Conservation (phyloP, 768 basidiomycete species). For the Lentinula lateritia region DNA sequence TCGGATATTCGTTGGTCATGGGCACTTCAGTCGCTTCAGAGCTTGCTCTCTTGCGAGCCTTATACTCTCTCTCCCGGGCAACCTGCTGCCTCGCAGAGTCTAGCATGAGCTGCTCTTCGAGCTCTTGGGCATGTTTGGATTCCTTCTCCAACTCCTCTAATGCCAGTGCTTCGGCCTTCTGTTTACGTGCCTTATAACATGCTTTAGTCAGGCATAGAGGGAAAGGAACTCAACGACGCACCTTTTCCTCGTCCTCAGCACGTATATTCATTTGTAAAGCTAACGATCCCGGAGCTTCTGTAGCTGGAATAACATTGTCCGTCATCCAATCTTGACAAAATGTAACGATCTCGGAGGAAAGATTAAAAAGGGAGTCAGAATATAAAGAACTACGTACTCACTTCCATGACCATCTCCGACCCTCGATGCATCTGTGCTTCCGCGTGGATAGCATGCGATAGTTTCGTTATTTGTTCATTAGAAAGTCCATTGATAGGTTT, state of each 20-base stretch:
- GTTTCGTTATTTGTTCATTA: conserved; percentile 47
- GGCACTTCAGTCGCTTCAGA: conserved; percentile 71
- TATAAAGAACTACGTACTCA: conserved; percentile 21
- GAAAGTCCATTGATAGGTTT: conserved; percentile 58
- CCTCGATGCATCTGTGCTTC: conserved; percentile 66
- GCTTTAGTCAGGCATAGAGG: background rate
- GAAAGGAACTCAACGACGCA: conserved; percentile 16
- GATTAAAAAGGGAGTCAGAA: background rate
- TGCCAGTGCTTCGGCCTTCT: conserved; percentile 52
- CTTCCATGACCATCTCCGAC: conserved; percentile 76
- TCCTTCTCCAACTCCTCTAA: conserved; percentile 45
- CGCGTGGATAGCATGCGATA: conserved; percentile 54
- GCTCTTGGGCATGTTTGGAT: conserved; percentile 47
- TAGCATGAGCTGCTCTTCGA: conserved; percentile 62
- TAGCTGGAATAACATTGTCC: conserved; percentile 47
- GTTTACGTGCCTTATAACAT: conserved; percentile 38
- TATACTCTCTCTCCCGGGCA: conserved; percentile 47
- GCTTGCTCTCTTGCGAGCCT: conserved; percentile 51
- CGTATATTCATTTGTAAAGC: conserved; percentile 76
- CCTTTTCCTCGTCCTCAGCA: conserved; percentile 64
- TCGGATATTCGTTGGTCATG: conserved; percentile 40
- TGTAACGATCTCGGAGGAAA: conserved; percentile 48
- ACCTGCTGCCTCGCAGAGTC: conserved; percentile 56
- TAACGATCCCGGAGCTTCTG: conserved; percentile 62
- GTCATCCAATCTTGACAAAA: conserved; percentile 70